Base-by-base conservation (phyloP, 2,329 filamentous ascomycete species). In the Pezicula rhizophila region DNA sequence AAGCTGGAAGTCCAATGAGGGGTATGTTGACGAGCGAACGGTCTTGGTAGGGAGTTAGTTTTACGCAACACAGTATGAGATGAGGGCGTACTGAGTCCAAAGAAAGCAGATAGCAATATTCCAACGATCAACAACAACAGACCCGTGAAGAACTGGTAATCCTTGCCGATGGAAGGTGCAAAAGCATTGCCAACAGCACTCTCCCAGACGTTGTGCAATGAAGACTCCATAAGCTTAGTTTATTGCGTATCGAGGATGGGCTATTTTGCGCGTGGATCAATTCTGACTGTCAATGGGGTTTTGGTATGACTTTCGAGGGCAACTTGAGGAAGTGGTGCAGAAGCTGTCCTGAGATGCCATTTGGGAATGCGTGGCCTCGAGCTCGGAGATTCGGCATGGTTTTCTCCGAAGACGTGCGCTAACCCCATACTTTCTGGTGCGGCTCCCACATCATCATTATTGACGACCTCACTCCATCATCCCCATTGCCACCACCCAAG, bases 121-220 rank as follows among this genome's bases (percentile, higher is more conserved):
- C 88, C 88, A 52, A 84, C 64, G 26, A 89, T 65, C 52, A 96
- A 76, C 52, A 96, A 78, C 48, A 76, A 66, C 70, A 91, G 92
- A 64, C 83, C 91, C 57, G 96, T 75, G 58, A 80, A 72, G 74
- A 96, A 93, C 60, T 97, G 93, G 66, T 75, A 83, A 64, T 83
- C 79, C 75, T 97, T 97, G 67, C 79, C 79, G 62, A 97, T 73
- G 50, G 82, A 67, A 53, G 92, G 90, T 60, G 84, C 71, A 74
- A 93, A 97, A 55, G 90, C 89, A 74, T 82, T 87, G 78, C 82
- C 81, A 70, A 87, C 81, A 74, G 91, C 88, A 78, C 89, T 87
- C 78, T 95, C 86, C 92, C 92, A 97, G 74, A 95, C 79, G 70
- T 93, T 83, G 72, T 85, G 83, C 70, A 95, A 76, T 77, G 87